Evolutionary conservation across 805 yeast genomes (phyloP), one percentile per base, ranked within the genome.

Genomic region (Allodekkera sacchari): DNA sequence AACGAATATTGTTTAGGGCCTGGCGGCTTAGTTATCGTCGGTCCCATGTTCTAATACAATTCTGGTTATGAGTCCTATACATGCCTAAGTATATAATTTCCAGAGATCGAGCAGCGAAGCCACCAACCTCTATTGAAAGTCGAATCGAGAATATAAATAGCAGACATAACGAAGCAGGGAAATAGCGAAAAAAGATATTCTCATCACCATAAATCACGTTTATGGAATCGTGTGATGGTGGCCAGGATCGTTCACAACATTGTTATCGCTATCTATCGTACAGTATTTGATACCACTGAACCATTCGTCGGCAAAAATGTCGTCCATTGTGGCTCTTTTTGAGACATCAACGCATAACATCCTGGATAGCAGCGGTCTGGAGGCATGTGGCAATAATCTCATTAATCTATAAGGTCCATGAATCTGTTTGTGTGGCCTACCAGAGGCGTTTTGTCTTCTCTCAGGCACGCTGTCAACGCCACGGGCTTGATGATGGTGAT

Each of bases 381-480:
- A 63, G 6, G 89, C 87, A 53, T 83, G 94, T 4, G 94, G 94
- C 22, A 83, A 57, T 31, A 83, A 59, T 57, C 94, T 71, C 78
- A 83, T 73, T 42, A 83, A 60, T 50, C 94, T 64, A 57, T 83
- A 83, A 8, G 92, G 89, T 6, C 94, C 94, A 47, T 81, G 87
- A 16, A 81, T 74, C 39, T 75, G 77, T 43, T 71, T 73, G 44
- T 55, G 60, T 22, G 61, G 44, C 41, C 66, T 63, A n/a, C 47
- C 34, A 25, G 44, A 29, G 16, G 48, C 23, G 4, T 50, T 43
- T 21, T 57, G 59, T 27, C 61, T 50, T 20, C 58, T 51, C 37
- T 58, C 64, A 6, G 62, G 61, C 22, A 43, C 27, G n/a, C 12
- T 16, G 14, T 30, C 32, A 3, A 22, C 46, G 35, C 48, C 57